Evolutionary conservation across 805 yeast genomes (phyloP).

Genomic region (Cephaloascus albidus): DNA sequence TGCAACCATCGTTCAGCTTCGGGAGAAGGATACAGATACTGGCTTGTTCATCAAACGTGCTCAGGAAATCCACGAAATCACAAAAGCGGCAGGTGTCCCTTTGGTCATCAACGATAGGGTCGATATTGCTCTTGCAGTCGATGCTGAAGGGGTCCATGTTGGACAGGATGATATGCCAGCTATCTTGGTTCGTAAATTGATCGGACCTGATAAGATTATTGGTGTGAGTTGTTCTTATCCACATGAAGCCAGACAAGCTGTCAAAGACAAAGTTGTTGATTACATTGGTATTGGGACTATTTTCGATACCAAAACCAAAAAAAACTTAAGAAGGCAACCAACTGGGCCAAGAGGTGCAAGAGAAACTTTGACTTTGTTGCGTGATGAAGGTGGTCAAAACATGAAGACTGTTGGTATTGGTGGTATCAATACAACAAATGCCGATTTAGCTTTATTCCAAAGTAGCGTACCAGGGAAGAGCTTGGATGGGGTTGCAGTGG

Average conservation of each 20-base stretch:
- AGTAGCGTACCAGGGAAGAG: conserved; percentile 32
- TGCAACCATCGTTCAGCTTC: conserved; percentile 70
- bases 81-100: conserved; percentile 55
- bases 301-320: conserved; percentile 67
- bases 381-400: conserved; percentile 16
- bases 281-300: conserved; percentile 83
- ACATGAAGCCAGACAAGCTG: conserved; percentile 44
- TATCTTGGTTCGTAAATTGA: conserved; percentile 41
- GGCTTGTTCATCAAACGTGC: conserved; percentile 61
- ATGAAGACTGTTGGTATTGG: conserved; percentile 73
- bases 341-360: conserved; percentile 68
- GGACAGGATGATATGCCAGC: conserved; percentile 87
- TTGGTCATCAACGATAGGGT: conserved; percentile 78
- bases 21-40: conserved; percentile 72
- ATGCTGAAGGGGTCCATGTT: conserved; percentile 86
- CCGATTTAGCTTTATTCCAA: conserved; percentile 45
- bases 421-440: conserved; percentile 60
- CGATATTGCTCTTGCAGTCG: conserved; percentile 84
- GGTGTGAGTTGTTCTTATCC: conserved; percentile 68
- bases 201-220: conserved; percentile 68
- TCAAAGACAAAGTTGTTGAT: conserved; percentile 46
- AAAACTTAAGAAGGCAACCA: conserved; percentile 38
- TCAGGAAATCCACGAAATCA: conserved; percentile 45
- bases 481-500: conserved; percentile 82
- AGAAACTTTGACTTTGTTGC: conserved; percentile 38